Evolutionary conservation across 2,329 filamentous ascomycete genomes (phyloP), one percentile per base, ranked within the genome.

Genomic region (Sphaerulina populicola): DNA sequence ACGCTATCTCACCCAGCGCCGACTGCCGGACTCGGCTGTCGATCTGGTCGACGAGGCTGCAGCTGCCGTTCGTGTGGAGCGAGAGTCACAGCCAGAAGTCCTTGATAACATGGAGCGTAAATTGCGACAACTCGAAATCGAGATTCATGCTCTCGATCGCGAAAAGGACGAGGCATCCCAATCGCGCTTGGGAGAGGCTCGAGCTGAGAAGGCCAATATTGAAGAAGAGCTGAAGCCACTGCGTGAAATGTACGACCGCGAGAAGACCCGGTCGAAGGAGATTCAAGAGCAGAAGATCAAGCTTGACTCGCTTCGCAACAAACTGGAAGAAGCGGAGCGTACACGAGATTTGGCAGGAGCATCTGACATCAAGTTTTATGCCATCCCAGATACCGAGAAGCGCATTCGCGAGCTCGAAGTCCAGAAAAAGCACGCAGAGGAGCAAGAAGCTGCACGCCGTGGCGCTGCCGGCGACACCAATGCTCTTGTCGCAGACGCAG

Each of bases 11-110:
- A 98, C 93, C 1, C 83, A 85, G 44, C 81, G 93, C 60, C 82
- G 93, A 65, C 80, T 98, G 57, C 93, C 93, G 2, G 93, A 98
- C 69, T 98, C 93, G 3, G 93, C 93, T 18, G 94, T 98, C 54
- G 93, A 98, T 67, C 75, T 98, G 43, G 86, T 98, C 54, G 93
- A 98, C 63, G 93, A 98, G 69, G 93, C 93, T 35, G 90, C 93
- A 0, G 91, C 93, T 1, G 93, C 93, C n/a, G 93, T 98, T 53
- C 81, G 89, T 51, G 94, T 98, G 23, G 89, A 90, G 31, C 82
- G 93, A 60, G 93, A 98, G 72, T 98, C 93, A 1, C 90, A 97
- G 63, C 93, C 93, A 2, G 93, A 98, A 72, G 83, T 90, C 30
- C 86, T 98, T 47, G 93, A 98, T 71, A 95, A 88, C 47, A 79